Conservation (phyloP, 2,329 filamentous ascomycete species). For the Juglanconis sp. region DNA sequence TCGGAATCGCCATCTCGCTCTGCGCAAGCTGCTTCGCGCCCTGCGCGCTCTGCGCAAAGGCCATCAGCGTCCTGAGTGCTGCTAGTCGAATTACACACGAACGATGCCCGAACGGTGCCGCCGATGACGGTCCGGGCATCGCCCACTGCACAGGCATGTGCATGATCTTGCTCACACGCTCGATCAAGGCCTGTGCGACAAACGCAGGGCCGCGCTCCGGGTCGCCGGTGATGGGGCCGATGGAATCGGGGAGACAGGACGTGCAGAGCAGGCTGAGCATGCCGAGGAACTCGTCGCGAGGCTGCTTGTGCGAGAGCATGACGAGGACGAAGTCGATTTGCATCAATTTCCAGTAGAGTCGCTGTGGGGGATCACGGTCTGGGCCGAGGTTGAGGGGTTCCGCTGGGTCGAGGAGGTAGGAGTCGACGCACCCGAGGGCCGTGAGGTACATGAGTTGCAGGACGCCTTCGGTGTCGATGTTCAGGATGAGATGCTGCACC, state of each 20-base stretch:
- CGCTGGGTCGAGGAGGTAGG: slow-evolving; percentile 13
- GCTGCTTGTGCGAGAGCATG: slow-evolving; percentile 66
- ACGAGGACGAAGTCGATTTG: slow-evolving; percentile 64
- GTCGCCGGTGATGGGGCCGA: slow-evolving; percentile 59
- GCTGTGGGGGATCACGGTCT: slow-evolving; percentile 27
- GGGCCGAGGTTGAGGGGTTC: slow-evolving; percentile 19
- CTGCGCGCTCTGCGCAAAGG: slow-evolving; percentile 60
- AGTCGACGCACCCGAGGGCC: slow-evolving; percentile 52
- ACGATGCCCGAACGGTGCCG: slow-evolving; percentile 30
- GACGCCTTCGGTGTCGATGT: slow-evolving; percentile 62
- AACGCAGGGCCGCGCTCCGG: slow-evolving; percentile 40
- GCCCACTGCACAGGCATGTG: slow-evolving; percentile 51
- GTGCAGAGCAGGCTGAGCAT: slow-evolving; percentile 66
- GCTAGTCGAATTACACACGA: slow-evolving; percentile 42
- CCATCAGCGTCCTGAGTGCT: slow-evolving; percentile 52
- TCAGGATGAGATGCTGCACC: slow-evolving; percentile 43
- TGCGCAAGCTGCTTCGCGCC: slow-evolving; percentile 63
- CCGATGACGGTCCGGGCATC: slow-evolving; percentile 25
- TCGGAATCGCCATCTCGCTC: slow-evolving; percentile 68
- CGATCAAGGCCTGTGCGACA: slow-evolving; percentile 50
- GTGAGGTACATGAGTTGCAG: slow-evolving; percentile 64
- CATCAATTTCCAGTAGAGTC: slow-evolving; percentile 65
- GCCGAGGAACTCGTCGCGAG: slow-evolving; percentile 57
- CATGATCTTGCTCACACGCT: slow-evolving; percentile 61
- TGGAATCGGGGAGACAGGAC: slow-evolving; percentile 59